These are phyloP conservation scores for Geranium rotundifolium DNA, from an alignment of 345 rosid species.

Conservation along the genomic window DNA sequence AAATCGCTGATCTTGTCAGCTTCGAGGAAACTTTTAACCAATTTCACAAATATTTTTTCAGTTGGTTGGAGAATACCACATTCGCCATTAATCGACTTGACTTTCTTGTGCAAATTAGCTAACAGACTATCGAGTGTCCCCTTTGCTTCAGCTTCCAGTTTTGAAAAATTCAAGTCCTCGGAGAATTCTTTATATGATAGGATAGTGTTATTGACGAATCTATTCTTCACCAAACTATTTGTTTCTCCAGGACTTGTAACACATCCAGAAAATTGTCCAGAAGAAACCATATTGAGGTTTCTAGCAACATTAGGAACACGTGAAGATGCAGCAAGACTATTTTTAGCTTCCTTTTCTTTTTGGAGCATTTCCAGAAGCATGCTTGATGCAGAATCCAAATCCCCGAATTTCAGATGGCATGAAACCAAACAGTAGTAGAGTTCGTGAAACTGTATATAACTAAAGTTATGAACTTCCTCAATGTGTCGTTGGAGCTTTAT, in stretches of 20 bases:
- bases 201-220: slow-evolving; percentile 14
- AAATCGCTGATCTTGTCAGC: slow-evolving; percentile 62
- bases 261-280: slow-evolving; percentile 15
- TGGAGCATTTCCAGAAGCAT: slow-evolving; percentile 87
- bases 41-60: slow-evolving; percentile 46
- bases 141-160: slow-evolving; percentile 57
- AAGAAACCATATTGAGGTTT: slow-evolving; percentile 15
- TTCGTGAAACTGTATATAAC: slow-evolving; percentile 60
- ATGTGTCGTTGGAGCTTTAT: slow-evolving; percentile 77
- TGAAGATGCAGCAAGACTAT: slow-evolving; percentile 59
- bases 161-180: slow-evolving; percentile 39
- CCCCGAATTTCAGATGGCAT: slow-evolving; percentile 80
- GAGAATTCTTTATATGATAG: slow-evolving; percentile 42
- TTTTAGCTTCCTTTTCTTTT: slow-evolving; percentile 62
- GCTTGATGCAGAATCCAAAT: slow-evolving; percentile 62
- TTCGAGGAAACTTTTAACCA: slow-evolving; percentile 76
- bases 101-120: slow-evolving; percentile 43
- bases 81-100: slow-evolving; percentile 51
- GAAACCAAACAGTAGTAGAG: slow-evolving; percentile 64
- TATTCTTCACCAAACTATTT: slow-evolving; percentile 4
- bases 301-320: slow-evolving; percentile 16
- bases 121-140: slow-evolving; percentile 38
- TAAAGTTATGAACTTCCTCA: slow-evolving; percentile 60
- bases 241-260: slow-evolving; percentile 14
- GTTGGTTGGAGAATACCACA: slow-evolving; percentile 81